phyloP scores from a whole-genome alignment of 768 basidiomycete species.

The Amanita subjunquillea region DNA sequence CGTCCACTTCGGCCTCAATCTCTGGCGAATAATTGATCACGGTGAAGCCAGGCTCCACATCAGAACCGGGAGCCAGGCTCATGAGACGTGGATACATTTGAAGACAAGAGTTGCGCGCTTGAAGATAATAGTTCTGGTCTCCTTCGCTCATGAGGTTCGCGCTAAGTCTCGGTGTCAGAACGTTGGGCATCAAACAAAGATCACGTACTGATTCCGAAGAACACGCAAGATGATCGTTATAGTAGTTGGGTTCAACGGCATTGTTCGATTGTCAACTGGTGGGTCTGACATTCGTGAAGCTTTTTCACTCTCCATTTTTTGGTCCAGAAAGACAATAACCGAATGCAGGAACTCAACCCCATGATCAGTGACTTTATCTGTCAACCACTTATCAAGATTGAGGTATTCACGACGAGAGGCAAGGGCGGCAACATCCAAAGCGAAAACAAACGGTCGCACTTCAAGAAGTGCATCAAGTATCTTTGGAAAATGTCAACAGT shows the following conservation, averaged over 20 bases:
- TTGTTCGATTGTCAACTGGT: constrained; percentile 66
- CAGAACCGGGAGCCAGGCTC: constrained; percentile 80
- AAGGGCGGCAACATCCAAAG: constrained; percentile 88
- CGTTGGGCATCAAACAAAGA: background rate
- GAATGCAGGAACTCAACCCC: constrained; percentile 82
- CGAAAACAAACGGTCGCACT: constrained; percentile 80
- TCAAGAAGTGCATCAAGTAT: constrained; percentile 90
- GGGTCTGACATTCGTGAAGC: constrained; percentile 67
- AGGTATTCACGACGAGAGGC: constrained; percentile 90
- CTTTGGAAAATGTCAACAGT: constrained; percentile 24
- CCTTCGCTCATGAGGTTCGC: constrained; percentile 64
- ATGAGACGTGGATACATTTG: constrained; percentile 95
- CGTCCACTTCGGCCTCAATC: constrained; percentile 87
- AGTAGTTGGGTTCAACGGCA: constrained; percentile 79
- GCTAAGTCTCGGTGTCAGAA: constrained; percentile 23
- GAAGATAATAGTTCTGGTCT: constrained; percentile 79
- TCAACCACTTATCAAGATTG: constrained; percentile 95
- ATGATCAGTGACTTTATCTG: constrained; percentile 74
- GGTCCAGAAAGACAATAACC: constrained; percentile 79
- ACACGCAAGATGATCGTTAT: constrained; percentile 89
- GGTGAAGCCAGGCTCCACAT: constrained; percentile 83
- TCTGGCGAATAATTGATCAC: constrained; percentile 84
- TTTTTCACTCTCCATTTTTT: constrained; percentile 91
- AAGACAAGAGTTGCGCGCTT: constrained; percentile 86
- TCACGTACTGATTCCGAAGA: constrained; percentile 68